Evolutionary conservation across 2,329 filamentous ascomycete genomes (phyloP), one percentile per base, ranked within the genome.

Genomic region (Tolypocladium nubicola): DNA sequence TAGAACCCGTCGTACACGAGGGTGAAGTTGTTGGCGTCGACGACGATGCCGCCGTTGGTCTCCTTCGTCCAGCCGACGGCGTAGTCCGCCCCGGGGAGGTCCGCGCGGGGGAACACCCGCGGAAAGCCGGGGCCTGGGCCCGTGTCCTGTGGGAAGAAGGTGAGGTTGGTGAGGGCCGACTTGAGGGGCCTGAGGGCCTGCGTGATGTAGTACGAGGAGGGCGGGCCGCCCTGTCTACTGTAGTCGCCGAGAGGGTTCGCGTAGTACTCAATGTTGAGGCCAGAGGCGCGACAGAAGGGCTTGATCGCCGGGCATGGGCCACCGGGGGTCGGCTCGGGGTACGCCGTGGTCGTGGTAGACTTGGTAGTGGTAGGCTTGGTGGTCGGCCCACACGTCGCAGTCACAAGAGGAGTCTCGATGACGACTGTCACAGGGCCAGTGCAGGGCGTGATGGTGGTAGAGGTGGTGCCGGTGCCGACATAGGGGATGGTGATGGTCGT

Each of bases 21-120:
- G 1, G 63, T 65, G 54, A 64, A 65, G 61, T 61, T 65, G 58
- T 65, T 65, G 55, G 45, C 63, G 47, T 65, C 61, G 1, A 65
- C 61, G 11, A 41, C 52, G 49, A 65, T 60, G 1, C 62, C 61
- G 35, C 61, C 61, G 3, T 59, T 58, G 14, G 61, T 57, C 2
- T 53, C 47, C 39, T 56, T 58, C 5, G 38, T 54, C 58, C 56
- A 60, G 53, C 55, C 58, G 19, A 58, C 38, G 19, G 53, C 58
- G 50, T 63, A 63, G 33, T 45, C 56, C 35, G 8, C 13, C 2
- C 47, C 16, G 47, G 60, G 59, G 37, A 62, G 37, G 49, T 57
- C 23, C 40, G 37, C 21, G 33, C 8, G 14, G 37, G 55, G 19
- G 40, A 43, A 53, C 6, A 53, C 40, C 16, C 7, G 13, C 4